phyloP scores from a whole-genome alignment of 139 green algal species.

The Prasinococcaceae sp. region DNA sequence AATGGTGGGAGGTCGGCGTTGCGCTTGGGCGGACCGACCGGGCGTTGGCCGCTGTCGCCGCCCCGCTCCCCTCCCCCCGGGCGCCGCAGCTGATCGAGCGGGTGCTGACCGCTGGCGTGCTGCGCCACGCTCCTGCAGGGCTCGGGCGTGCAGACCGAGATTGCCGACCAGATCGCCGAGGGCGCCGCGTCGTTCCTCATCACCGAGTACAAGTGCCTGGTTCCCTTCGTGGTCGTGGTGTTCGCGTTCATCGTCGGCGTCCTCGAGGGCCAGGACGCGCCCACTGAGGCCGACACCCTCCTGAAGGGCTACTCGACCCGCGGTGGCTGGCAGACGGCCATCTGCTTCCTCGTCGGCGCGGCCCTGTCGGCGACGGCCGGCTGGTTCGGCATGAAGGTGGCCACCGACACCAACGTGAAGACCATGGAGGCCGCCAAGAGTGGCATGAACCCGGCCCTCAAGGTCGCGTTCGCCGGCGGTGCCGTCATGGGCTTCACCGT shows the following conservation, averaged over 20 bases:
- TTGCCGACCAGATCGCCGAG: too few relatives aligned
- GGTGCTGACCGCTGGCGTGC: too few relatives aligned
- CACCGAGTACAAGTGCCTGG: conserved; percentile 29
- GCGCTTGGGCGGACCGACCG: too few relatives aligned
- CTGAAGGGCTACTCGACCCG: background rate
- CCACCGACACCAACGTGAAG: conserved; percentile 28
- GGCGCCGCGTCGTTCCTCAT: conserved; percentile 25
- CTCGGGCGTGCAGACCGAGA: too few relatives aligned
- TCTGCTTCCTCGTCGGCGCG: conserved; percentile 29
- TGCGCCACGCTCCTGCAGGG: too few relatives aligned
- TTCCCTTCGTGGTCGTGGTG: conserved; percentile 22
- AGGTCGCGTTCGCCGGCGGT: conserved; percentile 27
- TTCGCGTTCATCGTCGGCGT: conserved; percentile 28
- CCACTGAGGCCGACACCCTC: background rate
- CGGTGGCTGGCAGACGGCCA: conserved; percentile 14
- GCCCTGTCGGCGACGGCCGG: conserved; percentile 22
- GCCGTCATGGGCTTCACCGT: conserved; percentile 37
- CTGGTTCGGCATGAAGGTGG: conserved; percentile 29
- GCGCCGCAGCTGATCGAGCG: too few relatives aligned
- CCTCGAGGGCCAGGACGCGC: conserved; percentile 1
- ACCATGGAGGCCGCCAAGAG: conserved; percentile 27
- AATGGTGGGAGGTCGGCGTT: too few relatives aligned
- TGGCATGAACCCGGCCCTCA: conserved; percentile 21
- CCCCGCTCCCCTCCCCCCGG: too few relatives aligned
- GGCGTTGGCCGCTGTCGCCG: too few relatives aligned